Evolutionary conservation across 108 stramenopile species (phyloP), one percentile per base, ranked within the genome.

Genomic region (Nitzschia inconspicua): DNA sequence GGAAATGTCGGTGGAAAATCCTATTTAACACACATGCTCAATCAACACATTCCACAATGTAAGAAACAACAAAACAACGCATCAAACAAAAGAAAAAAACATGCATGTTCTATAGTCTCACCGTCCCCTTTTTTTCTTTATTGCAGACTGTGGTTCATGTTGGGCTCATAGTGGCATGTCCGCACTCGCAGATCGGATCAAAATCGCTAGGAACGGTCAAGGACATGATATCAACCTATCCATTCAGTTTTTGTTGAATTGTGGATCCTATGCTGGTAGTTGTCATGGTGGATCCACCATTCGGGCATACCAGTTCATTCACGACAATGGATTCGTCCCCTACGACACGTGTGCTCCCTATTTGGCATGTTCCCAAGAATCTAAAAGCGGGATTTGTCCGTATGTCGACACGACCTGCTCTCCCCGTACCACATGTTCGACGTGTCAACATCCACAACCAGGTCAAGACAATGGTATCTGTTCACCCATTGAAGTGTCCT

Each of bases 1-100:
- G 79, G 83, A 43, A 81, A 95, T 62, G 76, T 91, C 29, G 69
- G 88, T 44, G 86, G 89, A 26, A 79, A 48, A 39, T 76, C 73
- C 50, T 95, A 91, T 71, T 62, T 91, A 35, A 95, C 93, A 34
- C 77, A 80, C 22, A 47, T 47, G 26, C 74, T 94, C 49, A 98
- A 96, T 66, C 97, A 98, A 51, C 94, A 96, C 76, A 89, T 97
- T 63, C 96, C 94, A 19, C 75, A 78, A 29, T 76, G 76, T 29
- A 68, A n/a, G n/a, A n/a, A n/a, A n/a, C n/a, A n/a, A n/a, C n/a
- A n/a, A n/a, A n/a, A n/a, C n/a, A n/a, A n/a, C n/a, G n/a, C n/a
- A n/a, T n/a, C n/a, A n/a, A n/a, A n/a, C n/a, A n/a, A n/a, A n/a
- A n/a, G n/a, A n/a, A n/a, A n/a, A n/a, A n/a, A n/a, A n/a, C n/a